These are phyloP conservation scores for Colletotrichum musae DNA, from an alignment of 2,329 filamentous ascomycete genomes.

Conservation along the genomic window DNA sequence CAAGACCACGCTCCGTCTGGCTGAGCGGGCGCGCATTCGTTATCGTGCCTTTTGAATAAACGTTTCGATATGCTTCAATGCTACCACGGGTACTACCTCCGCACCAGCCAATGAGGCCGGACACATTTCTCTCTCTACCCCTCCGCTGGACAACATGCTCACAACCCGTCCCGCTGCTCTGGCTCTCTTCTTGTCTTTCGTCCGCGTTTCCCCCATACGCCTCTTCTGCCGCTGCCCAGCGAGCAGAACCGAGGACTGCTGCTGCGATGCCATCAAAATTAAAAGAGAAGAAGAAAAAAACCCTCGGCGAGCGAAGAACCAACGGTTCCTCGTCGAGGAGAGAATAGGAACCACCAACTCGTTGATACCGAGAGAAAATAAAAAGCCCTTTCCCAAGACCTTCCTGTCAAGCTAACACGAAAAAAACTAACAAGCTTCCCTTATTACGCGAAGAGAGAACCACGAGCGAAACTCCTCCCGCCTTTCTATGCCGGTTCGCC, in stretches of 20 bases:
- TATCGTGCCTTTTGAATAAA: constrained; percentile 2
- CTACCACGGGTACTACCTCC: constrained; percentile 1
- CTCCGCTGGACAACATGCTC: constrained; percentile 8
- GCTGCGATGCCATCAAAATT: constrained; percentile 38
- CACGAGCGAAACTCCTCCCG: constrained; percentile 28
- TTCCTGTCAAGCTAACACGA: constrained; percentile 25
- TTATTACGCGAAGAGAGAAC: constrained; percentile 30
- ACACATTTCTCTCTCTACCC: not conserved
- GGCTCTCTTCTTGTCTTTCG: constrained; percentile 10
- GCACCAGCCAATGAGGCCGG: constrained; percentile 1
- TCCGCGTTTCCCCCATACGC: constrained; percentile 36
- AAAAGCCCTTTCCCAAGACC: constrained; percentile 23
- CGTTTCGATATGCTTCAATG: constrained; percentile 27
- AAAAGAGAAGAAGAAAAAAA: constrained; percentile 26
- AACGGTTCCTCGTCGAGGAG: constrained; percentile 2
- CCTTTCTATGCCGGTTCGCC: constrained; percentile 40
- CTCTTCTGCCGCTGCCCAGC: constrained; percentile 32
- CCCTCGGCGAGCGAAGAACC: constrained; percentile 16
- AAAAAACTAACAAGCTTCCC: constrained; percentile 34
- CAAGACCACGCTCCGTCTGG: not conserved
- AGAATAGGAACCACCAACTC: constrained; percentile 31
- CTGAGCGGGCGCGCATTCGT: no score
- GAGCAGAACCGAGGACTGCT: constrained; percentile 1
- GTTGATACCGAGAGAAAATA: constrained; percentile 25
- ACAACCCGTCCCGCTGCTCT: constrained; percentile 21